phyloP scores from a whole-genome alignment of 306 rosid genomes.

The Malus domestica region ASM211411v1 NC_041805.1:9676001-9676500 shows the following conservation, averaged over 20 bases:
- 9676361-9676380: neutral
- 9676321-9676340: neutral
- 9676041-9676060: too few relatives aligned
- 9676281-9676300: neutral
- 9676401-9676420: too few relatives aligned
- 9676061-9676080: neutral
- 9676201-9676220: neutral
- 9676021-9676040: neutral
- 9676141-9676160: neutral
- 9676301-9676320: neutral
- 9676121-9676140: neutral
- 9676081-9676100: neutral
- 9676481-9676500: neutral
- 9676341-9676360: neutral
- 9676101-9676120: neutral
- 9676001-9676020: slow-evolving; percentile 23
- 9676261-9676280: neutral
- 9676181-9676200: neutral
- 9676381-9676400: too few relatives aligned
- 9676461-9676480: neutral
- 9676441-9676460: neutral
- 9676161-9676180: neutral
- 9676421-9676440: too few relatives aligned
- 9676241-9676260: neutral
- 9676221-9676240: neutral